Base-by-base conservation (phyloP, 192 early-diverging fungal species). In the Linnemannia exigua region DNA sequence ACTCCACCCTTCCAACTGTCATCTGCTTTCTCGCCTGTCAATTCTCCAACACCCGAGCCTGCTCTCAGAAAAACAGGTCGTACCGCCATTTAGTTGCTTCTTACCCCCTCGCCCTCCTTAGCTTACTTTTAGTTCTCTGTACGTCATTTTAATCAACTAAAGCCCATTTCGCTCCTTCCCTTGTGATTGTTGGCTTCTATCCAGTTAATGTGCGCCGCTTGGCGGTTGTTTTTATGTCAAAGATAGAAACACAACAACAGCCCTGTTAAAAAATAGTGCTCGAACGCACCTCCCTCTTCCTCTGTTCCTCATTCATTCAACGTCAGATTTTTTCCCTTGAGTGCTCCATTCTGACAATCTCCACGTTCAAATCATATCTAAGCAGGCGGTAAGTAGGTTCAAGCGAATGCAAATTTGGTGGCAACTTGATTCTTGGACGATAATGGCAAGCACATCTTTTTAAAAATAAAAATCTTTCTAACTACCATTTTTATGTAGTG, bases 1-100 rank as follows among this genome's bases (percentile, higher is more conserved):
- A 75, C 58, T 17, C 74, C 74, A 5, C 74, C 74, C 31, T 63
- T 41, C 33, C 61, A 41, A 11, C 61, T 66, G 37, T 36, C n/a
- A 47, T 63, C 58, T 22, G 74, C 74, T 17, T 66, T 44, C n/a
- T 75, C 74, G 12, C 74, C 74, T 0, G 61, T 37, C 20, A 75
- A 35, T 47, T 77, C 75, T 2, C 61, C 75, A 17, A n/a, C 63
- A 46, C 75, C 75, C 12, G 75, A 25, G 9, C 44, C 46, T 19
- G 67, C 61, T 48, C 25, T 38, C 12, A 77, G 67, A 44, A 77
- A 68, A 38, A 66, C 44, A 16, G 63, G 37, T 36, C 74, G 61
- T 7, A 63, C 37, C 46, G 66, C 75, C 12, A 68, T 77, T 22
- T 77, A 68, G 38, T 31, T 15, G 9, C 58, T 12, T 9, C 54